phyloP scores from a whole-genome alignment of 1,284 basidiomycete species.

The Cutaneotrichosporon sp. region DNA sequence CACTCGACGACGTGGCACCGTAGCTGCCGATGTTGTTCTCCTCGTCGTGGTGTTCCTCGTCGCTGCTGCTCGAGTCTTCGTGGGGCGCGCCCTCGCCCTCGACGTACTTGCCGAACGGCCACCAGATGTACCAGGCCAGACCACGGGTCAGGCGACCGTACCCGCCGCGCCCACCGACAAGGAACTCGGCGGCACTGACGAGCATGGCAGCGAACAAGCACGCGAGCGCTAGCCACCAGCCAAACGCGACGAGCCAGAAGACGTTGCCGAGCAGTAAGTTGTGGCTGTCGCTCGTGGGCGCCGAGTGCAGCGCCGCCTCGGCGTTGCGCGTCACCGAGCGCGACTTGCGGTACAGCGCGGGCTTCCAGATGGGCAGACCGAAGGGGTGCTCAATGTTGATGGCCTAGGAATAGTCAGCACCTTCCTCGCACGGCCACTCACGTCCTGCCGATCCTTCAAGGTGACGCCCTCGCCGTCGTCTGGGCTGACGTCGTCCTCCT shows the following conservation, averaged over 20 bases:
- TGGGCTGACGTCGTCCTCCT: conserved; percentile 38
- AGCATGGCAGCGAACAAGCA: conserved; percentile 74
- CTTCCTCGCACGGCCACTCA: conserved; percentile 49
- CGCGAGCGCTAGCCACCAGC: conserved; percentile 83
- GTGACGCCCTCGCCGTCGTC: conserved; percentile 74
- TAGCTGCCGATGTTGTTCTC: conserved; percentile 8
- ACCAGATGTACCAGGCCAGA: conserved; percentile 91
- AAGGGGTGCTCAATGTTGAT: conserved; percentile 99
- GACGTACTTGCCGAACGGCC: conserved; percentile 99
- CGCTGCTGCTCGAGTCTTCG: conserved; percentile 14
- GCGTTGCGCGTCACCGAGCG: conserved; percentile 95
- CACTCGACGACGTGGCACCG: neutral
- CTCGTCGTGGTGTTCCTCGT: conserved; percentile 18
- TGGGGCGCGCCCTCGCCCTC: conserved; percentile 69
- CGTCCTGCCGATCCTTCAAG: conserved; percentile 92
- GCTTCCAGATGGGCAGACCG: conserved; percentile 99
- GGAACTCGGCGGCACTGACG: conserved; percentile 61
- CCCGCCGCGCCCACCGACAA: conserved; percentile 69
- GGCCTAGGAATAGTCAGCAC: conserved; percentile 48
- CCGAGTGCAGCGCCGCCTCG: conserved; percentile 87
- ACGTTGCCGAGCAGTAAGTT: conserved; percentile 88
- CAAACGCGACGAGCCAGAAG: conserved; percentile 82
- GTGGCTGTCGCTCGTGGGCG: conserved; percentile 89
- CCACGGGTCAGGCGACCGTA: conserved; percentile 90
- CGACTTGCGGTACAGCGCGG: conserved; percentile 97